These are phyloP conservation scores for Camelina sativa DNA, from an alignment of 345 rosid species.

Conservation along the genomic window DNA sequence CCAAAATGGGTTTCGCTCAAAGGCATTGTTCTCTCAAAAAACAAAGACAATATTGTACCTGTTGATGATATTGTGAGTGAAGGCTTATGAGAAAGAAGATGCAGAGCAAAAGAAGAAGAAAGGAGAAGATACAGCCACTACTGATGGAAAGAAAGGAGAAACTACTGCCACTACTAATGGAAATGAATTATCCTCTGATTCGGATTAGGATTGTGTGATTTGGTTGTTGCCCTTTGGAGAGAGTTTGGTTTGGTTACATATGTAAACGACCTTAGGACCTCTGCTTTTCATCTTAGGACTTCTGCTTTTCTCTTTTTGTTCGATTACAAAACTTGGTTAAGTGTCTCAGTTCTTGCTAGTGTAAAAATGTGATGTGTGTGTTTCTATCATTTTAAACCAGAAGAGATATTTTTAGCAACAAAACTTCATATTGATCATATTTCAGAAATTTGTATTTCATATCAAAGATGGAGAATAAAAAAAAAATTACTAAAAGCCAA, in stretches of 20 bases:
- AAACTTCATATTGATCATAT: neutral
- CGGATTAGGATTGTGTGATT: constrained; percentile 48
- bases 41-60: constrained; percentile 51
- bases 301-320: neutral
- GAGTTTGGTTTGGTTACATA: constrained; percentile 15
- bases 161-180: neutral
- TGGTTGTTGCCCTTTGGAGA: neutral
- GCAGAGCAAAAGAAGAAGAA: constrained; percentile 39
- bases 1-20: neutral
- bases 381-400: neutral
- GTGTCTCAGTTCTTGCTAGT: constrained; percentile 5
- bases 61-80: constrained; percentile 63
- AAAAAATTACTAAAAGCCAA: constrained; percentile 23
- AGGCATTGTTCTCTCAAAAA: neutral
- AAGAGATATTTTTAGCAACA: neutral
- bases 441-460: neutral
- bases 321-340: neutral
- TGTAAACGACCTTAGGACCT: constrained; percentile 37
- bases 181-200: constrained; percentile 46
- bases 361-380: neutral
- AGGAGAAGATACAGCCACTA: no score
- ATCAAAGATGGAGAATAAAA: constrained; percentile 12
- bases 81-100: constrained; percentile 56
- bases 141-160: no score
- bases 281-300: constrained; percentile 9